phyloP scores from a whole-genome alignment of 805 yeast species.

The Metschnikowia santaceciliae region DNA sequence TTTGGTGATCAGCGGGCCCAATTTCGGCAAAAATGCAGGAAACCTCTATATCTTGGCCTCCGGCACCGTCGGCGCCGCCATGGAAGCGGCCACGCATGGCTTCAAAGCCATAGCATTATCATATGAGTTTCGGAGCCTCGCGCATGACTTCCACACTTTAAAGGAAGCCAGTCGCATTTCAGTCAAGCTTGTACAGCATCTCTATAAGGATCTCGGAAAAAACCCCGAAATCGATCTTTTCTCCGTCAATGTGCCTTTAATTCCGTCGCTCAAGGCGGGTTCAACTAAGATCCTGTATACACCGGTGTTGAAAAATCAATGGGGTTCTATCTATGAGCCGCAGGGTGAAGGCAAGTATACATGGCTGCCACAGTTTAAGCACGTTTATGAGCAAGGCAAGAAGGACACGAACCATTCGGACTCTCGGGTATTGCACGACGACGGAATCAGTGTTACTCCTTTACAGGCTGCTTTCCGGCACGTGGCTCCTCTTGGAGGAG shows the following conservation, averaged over 20 bases:
- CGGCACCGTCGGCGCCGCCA: conserved; percentile 95
- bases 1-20: conserved; percentile 90
- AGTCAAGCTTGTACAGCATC: conserved; percentile 56
- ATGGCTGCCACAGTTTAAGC: conserved; percentile 83
- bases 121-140: conserved; percentile 65
- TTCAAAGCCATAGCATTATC: conserved; percentile 76
- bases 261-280: conserved; percentile 46
- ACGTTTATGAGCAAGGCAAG: conserved; percentile 53
- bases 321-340: conserved; percentile 62
- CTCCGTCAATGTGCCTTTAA: conserved; percentile 79
- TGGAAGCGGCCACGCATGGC: conserved; percentile 82
- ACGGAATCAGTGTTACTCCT: conserved; percentile 52
- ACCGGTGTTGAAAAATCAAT: conserved; percentile 75
- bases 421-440: conserved; percentile 63
- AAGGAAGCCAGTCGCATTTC: conserved; percentile 65
- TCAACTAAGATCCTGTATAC: conserved; percentile 64
- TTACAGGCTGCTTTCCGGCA: conserved; percentile 66
- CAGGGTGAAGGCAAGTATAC: conserved; percentile 40
- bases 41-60: conserved; percentile 85
- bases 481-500: conserved; percentile 52
- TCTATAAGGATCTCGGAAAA: conserved; percentile 55
- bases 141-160: conserved; percentile 48
- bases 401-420: conserved; percentile 50
- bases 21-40: conserved; percentile 89
- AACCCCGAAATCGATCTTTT: conserved; percentile 59